These are phyloP conservation scores for Davidsoniella eucalypti DNA, from an alignment of 2,329 filamentous ascomycete species.

Conservation along the genomic window DNA sequence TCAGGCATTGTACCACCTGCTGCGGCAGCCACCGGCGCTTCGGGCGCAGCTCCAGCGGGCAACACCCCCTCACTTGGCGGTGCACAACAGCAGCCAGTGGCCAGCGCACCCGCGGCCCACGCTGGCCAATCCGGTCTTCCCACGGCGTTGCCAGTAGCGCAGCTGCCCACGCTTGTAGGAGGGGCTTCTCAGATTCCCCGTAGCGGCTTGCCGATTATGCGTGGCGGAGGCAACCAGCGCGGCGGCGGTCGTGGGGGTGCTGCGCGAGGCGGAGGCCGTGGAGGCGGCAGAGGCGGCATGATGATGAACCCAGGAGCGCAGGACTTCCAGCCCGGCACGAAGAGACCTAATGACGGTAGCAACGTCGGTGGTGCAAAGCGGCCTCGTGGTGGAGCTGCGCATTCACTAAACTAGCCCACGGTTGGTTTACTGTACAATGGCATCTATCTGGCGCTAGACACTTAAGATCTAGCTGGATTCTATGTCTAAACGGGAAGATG, in stretches of 20 bases:
- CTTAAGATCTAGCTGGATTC: background rate
- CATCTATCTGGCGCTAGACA: background rate
- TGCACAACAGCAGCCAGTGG: background rate
- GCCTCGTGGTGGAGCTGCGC: conserved; percentile 20
- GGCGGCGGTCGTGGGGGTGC: conserved; percentile 24
- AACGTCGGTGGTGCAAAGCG: conserved; percentile 31
- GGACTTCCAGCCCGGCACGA: conserved; percentile 42
- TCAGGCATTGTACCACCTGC: background rate
- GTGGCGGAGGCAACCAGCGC: conserved; percentile 21
- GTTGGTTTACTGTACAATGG: background rate
- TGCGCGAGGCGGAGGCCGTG: conserved; percentile 23
- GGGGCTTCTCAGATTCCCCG: conserved; percentile 7
- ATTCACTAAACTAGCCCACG: background rate
- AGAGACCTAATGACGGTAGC: conserved; percentile 32
- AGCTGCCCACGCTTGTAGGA: conserved; percentile 1
- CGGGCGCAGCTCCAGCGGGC: background rate
- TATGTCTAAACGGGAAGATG: too few species aligned
- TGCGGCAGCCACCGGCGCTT: background rate
- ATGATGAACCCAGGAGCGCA: conserved; percentile 32
- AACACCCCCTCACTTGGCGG: too few species aligned
- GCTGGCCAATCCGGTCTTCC: background rate
- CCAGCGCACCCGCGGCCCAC: background rate
- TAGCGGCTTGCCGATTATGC: conserved; percentile 25
- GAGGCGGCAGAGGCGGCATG: conserved; percentile 12
- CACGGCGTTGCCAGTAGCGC: background rate